Conservation (phyloP, 805 yeast species). For the Zygosaccharomyces pseudorouxii region DNA sequence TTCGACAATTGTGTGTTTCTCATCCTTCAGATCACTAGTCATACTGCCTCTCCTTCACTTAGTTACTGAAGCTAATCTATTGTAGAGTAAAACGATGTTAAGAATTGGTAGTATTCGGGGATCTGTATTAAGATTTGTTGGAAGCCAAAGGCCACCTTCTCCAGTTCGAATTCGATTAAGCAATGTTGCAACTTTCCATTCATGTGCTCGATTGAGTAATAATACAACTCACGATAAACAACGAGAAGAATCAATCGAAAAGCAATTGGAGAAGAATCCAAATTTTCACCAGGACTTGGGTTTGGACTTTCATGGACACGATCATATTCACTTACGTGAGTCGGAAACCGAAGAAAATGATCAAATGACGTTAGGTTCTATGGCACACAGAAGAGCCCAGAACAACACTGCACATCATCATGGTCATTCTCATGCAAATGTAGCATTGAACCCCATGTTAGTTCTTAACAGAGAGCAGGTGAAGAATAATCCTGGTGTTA, state of each 20-base stretch:
- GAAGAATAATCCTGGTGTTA: conserved; percentile 73
- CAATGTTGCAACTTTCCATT: neutral
- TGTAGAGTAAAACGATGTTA: neutral
- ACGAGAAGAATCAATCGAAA: conserved; percentile 14
- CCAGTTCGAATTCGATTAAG: neutral
- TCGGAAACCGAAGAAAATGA: conserved; percentile 44
- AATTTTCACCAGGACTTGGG: conserved; percentile 14
- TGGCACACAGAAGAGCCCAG: conserved; percentile 20
- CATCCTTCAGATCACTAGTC: neutral
- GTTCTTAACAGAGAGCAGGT: conserved; percentile 42
- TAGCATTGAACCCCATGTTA: conserved; percentile 32
- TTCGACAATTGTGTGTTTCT: no score
- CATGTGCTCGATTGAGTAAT: neutral
- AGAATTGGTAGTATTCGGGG: neutral
- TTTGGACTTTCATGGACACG: conserved; percentile 27
- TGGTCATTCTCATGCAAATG: conserved; percentile 31
- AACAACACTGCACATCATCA: conserved; percentile 8
- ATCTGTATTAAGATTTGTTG: neutral
- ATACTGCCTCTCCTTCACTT: neutral
- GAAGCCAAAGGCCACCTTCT: neutral
- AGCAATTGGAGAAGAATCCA: conserved; percentile 18
- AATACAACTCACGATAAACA: conserved; percentile 7
- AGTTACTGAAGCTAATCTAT: neutral
- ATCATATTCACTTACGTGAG: conserved; percentile 40
- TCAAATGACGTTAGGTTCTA: conserved; percentile 35